Percentiles rank a stretch among this genome's conserved stretches.
phyloP scores from a whole-genome alignment of 2,329 filamentous ascomycete genomes.

The Cryphonectria japonica region DNA sequence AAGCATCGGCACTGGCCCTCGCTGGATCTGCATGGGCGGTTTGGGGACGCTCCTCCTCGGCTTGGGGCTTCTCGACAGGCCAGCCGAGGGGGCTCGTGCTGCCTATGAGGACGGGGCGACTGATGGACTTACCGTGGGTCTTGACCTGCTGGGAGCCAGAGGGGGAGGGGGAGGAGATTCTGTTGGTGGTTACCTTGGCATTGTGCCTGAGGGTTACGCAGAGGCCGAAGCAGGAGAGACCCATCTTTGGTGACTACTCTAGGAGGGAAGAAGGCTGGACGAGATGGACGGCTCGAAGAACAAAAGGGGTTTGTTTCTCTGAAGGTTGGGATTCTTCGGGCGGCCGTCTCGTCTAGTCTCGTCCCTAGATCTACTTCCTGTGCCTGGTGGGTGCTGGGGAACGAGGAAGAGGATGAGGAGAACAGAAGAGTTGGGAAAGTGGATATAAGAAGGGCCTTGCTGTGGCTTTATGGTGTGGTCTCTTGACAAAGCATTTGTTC shows the following conservation, averaged over 20 bases:
- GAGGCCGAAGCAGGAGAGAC: not conserved
- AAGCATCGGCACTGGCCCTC: not conserved
- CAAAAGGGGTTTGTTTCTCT: not conserved
- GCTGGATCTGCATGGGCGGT: not conserved
- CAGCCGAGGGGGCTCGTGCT: not conserved
- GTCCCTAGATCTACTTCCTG: not conserved
- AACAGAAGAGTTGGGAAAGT: not conserved
- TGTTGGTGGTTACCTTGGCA: not conserved
- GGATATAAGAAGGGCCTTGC: not conserved
- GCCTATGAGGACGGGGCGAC: not conserved
- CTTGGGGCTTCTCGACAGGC: not conserved
- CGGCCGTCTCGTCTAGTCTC: not conserved
- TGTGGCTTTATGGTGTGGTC: not conserved
- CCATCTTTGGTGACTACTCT: not conserved
- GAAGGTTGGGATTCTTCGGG: not conserved
- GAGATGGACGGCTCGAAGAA: not conserved
- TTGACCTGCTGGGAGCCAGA: too few relatives aligned
- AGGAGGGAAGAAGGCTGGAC: not conserved
- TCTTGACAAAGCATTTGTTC: not conserved
- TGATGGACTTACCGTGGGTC: slow-evolving; percentile 2
- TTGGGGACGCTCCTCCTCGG: not conserved
- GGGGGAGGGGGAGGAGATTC: not conserved
- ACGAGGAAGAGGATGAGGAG: not conserved
- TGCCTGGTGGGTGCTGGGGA: not conserved
- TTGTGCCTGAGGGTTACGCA: not conserved